Evolutionary conservation across 257 asterid genomes (phyloP).

Genomic region (Solanum infundibuliforme): DNA sequence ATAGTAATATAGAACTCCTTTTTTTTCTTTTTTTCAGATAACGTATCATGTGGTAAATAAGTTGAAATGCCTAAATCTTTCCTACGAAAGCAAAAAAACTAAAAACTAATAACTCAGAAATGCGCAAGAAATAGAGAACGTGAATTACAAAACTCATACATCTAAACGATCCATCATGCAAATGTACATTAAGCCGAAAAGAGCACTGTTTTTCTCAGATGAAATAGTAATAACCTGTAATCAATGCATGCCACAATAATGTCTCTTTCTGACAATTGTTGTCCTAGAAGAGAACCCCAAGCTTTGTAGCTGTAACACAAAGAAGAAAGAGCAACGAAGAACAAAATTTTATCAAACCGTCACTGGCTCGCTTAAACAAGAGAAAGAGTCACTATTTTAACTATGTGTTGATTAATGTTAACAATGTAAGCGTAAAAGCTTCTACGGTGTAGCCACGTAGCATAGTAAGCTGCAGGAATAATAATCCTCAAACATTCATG

Average conservation of each 20-base stretch:
- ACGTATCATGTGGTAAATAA: neutral
- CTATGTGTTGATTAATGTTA: neutral
- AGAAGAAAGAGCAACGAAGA: neutral
- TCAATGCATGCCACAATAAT: slow-evolving; percentile 96
- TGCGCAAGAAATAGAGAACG: neutral
- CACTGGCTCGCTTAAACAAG: neutral
- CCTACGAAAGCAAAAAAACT: neutral
- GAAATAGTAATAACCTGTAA: slow-evolving; percentile 50
- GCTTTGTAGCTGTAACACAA: slow-evolving; percentile 75
- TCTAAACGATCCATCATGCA: neutral
- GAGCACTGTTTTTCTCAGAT: neutral
- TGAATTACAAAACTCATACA: neutral
- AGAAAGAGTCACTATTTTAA: neutral
- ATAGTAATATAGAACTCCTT: neutral
- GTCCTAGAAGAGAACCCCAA: slow-evolving; percentile 97
- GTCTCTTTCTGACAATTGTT: slow-evolving; percentile 85
- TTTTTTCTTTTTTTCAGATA: neutral
- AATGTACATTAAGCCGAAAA: neutral
- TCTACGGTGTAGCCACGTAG: neutral
- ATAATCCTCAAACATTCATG: neutral
- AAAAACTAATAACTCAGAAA: neutral
- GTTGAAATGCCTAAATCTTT: neutral
- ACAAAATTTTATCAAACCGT: neutral
- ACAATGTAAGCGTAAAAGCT: neutral
- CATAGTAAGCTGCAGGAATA: neutral